A percentile compares a stretch with the other conserved stretches of the same genome.
phyloP scores from a whole-genome alignment of 176 grass and related monocot genomes.

The Themeda triandra region DNA sequence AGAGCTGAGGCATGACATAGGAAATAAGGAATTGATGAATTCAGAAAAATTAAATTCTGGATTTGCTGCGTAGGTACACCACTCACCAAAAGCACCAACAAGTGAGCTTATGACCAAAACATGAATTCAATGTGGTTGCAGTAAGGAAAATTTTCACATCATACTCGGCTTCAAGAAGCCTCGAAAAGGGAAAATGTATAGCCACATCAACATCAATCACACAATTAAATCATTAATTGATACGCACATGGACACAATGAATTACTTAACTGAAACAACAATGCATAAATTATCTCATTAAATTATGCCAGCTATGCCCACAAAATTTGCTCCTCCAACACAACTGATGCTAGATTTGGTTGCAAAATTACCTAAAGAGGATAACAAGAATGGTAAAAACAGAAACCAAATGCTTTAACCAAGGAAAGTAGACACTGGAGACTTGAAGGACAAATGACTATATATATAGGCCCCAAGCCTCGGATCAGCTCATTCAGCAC shows the following conservation, averaged over 20 bases:
- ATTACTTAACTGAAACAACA: conserved; percentile 11
- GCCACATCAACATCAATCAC: neutral
- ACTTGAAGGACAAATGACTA: neutral
- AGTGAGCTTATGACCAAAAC: neutral
- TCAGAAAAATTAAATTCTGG: neutral
- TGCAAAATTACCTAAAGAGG: neutral
- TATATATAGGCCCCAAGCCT: neutral
- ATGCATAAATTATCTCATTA: neutral
- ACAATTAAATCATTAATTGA: conserved; percentile 24
- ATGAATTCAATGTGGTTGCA: neutral
- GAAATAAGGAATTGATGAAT: neutral
- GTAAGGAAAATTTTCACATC: neutral
- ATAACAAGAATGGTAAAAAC: neutral
- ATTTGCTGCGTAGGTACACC: neutral
- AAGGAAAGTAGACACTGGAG: neutral
- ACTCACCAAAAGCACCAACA: conserved; percentile 11
- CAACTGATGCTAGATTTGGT: neutral
- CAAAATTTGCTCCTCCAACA: neutral
- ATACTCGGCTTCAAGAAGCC: conserved; percentile 1
- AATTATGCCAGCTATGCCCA: neutral
- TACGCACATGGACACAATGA: neutral
- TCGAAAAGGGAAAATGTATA: neutral
- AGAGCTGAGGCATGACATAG: neutral
- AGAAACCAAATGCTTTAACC: neutral
- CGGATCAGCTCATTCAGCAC: neutral